These are phyloP conservation scores for Pulicaria dysenterica DNA, from an alignment of 129 eudicot species.

Conservation along the genomic window DNA sequence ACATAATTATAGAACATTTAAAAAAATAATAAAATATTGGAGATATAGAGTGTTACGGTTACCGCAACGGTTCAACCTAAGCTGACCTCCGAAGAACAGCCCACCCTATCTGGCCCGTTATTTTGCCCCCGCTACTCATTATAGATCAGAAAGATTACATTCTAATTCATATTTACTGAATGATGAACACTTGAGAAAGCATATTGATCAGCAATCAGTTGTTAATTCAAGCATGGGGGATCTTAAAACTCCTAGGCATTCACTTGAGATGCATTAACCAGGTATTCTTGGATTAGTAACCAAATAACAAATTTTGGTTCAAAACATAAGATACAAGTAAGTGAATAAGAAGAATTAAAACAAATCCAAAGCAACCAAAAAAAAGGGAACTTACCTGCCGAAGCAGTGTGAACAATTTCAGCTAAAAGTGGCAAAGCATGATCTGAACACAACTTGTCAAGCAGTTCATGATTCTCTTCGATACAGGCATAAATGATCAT, in stretches of 20 bases:
- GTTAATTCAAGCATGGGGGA: not conserved
- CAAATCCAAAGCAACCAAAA: not conserved
- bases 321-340: not conserved
- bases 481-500: constrained; percentile 71
- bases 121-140: not conserved
- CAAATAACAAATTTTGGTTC: not conserved
- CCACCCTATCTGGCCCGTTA: not conserved
- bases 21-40: not conserved
- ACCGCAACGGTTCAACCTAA: not conserved
- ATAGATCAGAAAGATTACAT: not conserved
- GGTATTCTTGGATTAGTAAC: not conserved
- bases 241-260: too few species aligned
- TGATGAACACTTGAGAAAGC: constrained; percentile 1
- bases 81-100: not conserved
- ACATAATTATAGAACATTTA: not conserved
- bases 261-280: not conserved
- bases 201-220: not conserved
- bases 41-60: too few species aligned
- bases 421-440: constrained; percentile 49
- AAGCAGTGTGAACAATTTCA: constrained; percentile 60
- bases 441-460: constrained; percentile 54
- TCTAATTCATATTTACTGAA: not conserved
- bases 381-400: constrained; percentile 44
- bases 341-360: not conserved
- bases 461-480: constrained; percentile 47